Evolutionary conservation across 1,284 basidiomycete species (phyloP).

Genomic region (Cutaneotrichosporon mucoides): DNA sequence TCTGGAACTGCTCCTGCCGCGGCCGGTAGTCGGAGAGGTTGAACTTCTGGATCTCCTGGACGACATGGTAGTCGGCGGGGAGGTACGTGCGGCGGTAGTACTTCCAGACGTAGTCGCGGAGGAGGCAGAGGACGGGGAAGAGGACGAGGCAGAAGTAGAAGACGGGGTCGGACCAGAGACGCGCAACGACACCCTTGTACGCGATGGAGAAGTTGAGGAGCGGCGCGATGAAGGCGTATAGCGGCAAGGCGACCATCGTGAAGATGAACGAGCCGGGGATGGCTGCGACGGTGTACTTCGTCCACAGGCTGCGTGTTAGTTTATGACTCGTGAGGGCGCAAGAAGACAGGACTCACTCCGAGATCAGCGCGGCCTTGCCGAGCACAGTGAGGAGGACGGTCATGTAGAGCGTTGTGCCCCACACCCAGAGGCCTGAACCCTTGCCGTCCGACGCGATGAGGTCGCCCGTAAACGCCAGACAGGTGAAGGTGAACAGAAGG

Average conservation of each 20-base stretch:
- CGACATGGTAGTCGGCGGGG: conserved; percentile 91
- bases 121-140: conserved; percentile 80
- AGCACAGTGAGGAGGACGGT: conserved; percentile 90
- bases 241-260: conserved; percentile 86
- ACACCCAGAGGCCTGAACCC: conserved; percentile 93
- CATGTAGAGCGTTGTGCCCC: conserved; percentile 94
- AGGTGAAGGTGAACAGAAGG: conserved; percentile 78
- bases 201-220: conserved; percentile 79
- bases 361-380: conserved; percentile 94
- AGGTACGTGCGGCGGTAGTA: conserved; percentile 88
- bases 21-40: conserved; percentile 97
- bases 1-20: conserved; percentile 96
- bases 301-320: conserved; percentile 72
- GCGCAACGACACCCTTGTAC: conserved; percentile 77
- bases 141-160: conserved; percentile 89
- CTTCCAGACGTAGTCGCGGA: conserved; percentile 94
- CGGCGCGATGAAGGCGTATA: conserved; percentile 86
- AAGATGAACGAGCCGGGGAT: conserved; percentile 96
- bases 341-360: conserved; percentile 66
- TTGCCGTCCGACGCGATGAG: conserved; percentile 73
- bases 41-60: conserved; percentile 94
- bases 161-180: conserved; percentile 77
- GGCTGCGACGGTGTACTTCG: conserved; percentile 94
- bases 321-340: no score
- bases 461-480: conserved; percentile 88